Evolutionary conservation across 371 early-diverging fungal genomes (phyloP).

Genomic region (Apophysomyces elegans): DNA sequence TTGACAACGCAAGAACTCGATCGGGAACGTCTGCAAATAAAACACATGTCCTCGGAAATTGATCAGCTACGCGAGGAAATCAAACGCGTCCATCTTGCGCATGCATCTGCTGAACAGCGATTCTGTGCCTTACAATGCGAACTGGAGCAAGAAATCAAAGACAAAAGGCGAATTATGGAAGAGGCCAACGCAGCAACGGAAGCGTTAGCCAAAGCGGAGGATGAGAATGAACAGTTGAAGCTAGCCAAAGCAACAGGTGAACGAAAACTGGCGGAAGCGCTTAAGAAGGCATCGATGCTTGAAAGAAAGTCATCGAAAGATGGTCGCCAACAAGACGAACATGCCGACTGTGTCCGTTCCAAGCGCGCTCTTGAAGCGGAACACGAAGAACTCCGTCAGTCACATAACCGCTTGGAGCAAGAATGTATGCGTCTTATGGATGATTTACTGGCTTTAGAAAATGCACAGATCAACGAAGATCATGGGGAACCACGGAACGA

Average conservation of each 20-base stretch:
- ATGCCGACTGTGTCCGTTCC: conserved; percentile 11
- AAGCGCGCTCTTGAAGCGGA: conserved; percentile 3
- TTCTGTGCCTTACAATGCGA: conserved; percentile 25
- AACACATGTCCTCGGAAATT: conserved; percentile 27
- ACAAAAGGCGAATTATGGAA: conserved; percentile 38
- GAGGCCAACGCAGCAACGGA: conserved; percentile 32
- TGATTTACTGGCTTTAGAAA: not conserved
- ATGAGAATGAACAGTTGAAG: conserved; percentile 39
- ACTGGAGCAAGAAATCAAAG: conserved; percentile 32
- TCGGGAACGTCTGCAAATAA: conserved; percentile 35
- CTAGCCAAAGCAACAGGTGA: conserved; percentile 36
- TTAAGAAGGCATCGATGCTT: conserved; percentile 17
- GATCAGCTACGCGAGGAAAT: conserved; percentile 40
- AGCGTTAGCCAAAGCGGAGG: conserved; percentile 29
- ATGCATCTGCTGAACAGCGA: conserved; percentile 18
- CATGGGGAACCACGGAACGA: not conserved
- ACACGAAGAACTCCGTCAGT: not conserved
- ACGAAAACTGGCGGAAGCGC: conserved; percentile 31
- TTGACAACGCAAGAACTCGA: conserved; percentile 46
- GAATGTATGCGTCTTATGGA: conserved; percentile 8
- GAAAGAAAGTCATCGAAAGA: not conserved
- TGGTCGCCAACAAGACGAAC: conserved; percentile 5
- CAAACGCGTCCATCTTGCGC: conserved; percentile 30
- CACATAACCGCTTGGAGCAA: conserved; percentile 9
- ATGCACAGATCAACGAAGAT: not conserved